A percentile compares a stretch with the other conserved stretches of the same genome.
Evolutionary conservation across 768 basidiomycete species (phyloP).

Genomic region (Trametopsis cervina): DNA sequence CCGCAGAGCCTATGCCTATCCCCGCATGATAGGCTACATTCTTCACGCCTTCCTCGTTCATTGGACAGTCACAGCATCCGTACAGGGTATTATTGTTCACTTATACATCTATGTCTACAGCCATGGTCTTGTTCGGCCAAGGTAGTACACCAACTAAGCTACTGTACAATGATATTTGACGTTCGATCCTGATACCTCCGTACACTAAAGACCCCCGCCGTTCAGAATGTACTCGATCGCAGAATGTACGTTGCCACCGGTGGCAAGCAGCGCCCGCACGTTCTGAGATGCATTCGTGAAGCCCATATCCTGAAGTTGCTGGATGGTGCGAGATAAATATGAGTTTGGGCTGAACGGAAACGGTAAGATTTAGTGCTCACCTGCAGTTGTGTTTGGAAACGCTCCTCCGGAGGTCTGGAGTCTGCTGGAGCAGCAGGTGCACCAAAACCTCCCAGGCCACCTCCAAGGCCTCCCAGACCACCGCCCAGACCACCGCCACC

Average conservation of each 20-base stretch:
- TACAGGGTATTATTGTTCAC: not conserved
- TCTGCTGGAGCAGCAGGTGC: constrained; percentile 52
- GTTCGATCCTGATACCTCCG: not conserved
- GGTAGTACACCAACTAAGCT: not conserved
- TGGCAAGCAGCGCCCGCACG: constrained; percentile 81
- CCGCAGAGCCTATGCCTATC: not conserved
- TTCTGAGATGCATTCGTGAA: constrained; percentile 88
- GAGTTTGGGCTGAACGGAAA: not conserved
- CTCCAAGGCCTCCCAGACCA: constrained; percentile 17
- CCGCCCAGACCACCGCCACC: constrained; percentile 16
- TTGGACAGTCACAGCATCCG: not conserved
- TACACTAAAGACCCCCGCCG: constrained; percentile 58
- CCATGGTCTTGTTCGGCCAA: not conserved
- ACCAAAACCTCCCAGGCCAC: constrained; percentile 18
- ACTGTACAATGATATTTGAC: constrained; percentile 6
- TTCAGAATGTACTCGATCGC: constrained; percentile 90
- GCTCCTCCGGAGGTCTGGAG: constrained; percentile 77
- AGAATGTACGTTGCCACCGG: constrained; percentile 86
- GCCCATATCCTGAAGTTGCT: constrained; percentile 96
- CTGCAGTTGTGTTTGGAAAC: constrained; percentile 84
- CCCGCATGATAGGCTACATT: not conserved
- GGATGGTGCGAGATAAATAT: not conserved
- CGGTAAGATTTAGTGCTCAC: constrained; percentile 29
- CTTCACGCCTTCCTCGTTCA: no score
- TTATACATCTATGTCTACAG: not conserved